Percentiles rank a stretch among this genome's conserved stretches.
phyloP scores from a whole-genome alignment of 768 basidiomycete species.

The Mycena galopus region DNA sequence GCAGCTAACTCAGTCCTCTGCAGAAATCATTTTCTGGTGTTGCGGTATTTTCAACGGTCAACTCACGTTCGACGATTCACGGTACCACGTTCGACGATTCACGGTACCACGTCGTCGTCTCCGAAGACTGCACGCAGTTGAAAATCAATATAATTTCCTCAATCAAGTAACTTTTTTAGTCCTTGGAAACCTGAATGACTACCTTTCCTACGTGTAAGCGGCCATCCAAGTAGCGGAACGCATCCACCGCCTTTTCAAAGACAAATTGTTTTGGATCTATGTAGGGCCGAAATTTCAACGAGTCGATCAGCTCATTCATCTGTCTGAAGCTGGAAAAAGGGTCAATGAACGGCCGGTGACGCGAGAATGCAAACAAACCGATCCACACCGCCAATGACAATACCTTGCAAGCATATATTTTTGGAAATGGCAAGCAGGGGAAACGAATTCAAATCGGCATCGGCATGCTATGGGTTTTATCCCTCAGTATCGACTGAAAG shows the following conservation, averaged over 20 bases:
- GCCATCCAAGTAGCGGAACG: conserved; percentile 58
- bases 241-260: conserved; percentile 57
- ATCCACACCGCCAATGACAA: conserved; percentile 57
- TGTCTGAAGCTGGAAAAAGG: conserved; percentile 51
- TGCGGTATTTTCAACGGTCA: too few species aligned
- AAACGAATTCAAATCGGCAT: conserved; percentile 41
- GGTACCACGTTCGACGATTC: too few species aligned
- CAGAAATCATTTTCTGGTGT: too few species aligned
- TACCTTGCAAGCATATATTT: conserved; percentile 52
- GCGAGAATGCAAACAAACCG: conserved; percentile 44
- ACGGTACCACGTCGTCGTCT: too few species aligned
- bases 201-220: conserved; percentile 66
- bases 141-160: too few species aligned
- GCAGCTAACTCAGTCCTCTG: too few species aligned
- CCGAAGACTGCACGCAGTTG: too few species aligned
- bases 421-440: conserved; percentile 43
- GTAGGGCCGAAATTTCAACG: conserved; percentile 53
- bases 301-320: conserved; percentile 54
- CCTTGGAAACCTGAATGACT: conserved; percentile 50
- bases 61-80: too few species aligned
- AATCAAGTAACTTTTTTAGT: too few species aligned
- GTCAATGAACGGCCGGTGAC: background rate
- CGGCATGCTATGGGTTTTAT: background rate
- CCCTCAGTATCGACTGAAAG: background rate
- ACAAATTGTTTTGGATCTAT: conserved; percentile 60